Evolutionary conservation across 2,329 filamentous ascomycete species (phyloP).

Genomic region (Akanthomyces muscarius): DNA sequence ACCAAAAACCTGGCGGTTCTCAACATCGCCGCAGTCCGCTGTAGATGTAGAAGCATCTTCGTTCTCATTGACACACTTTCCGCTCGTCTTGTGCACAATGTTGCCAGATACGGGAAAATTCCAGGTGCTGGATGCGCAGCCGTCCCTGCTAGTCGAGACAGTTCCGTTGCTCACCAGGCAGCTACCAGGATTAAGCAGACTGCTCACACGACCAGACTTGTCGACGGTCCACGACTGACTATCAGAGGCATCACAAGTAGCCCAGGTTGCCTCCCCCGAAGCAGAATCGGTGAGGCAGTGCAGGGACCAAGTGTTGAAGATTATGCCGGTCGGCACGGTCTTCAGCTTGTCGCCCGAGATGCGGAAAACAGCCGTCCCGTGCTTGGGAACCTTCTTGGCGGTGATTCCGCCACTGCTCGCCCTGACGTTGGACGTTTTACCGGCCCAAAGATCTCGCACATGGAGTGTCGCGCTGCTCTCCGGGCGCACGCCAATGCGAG

Average conservation of each 20-base stretch:
- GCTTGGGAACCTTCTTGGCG: constrained; percentile 19
- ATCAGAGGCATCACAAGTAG: constrained; percentile 32
- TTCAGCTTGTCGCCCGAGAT: constrained; percentile 29
- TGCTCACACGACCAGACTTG: constrained; percentile 31
- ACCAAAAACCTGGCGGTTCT: constrained; percentile 41
- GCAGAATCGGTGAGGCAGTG: constrained; percentile 30
- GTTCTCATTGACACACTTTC: constrained; percentile 36
- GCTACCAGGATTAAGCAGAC: constrained; percentile 29
- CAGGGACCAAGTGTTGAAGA: constrained; percentile 43
- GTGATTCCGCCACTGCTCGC: constrained; percentile 24
- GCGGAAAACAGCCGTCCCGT: constrained; percentile 38
- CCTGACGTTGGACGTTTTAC: constrained; percentile 23
- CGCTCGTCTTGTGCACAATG: constrained; percentile 30
- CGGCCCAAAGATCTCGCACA: constrained; percentile 40
- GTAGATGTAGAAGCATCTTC: constrained; percentile 21
- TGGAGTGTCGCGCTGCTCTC: constrained; percentile 21
- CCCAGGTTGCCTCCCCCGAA: constrained; percentile 27
- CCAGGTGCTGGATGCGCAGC: constrained; percentile 28
- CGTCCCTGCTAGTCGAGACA: constrained; percentile 7
- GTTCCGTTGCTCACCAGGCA: constrained; percentile 26
- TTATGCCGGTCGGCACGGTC: constrained; percentile 39
- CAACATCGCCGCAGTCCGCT: constrained; percentile 30
- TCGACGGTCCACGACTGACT: constrained; percentile 39
- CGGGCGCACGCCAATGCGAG: constrained; percentile 31
- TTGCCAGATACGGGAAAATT: constrained; percentile 40